Evolutionary conservation across 2,329 filamentous ascomycete species (phyloP).

Genomic region (Apiospora saccharicola): DNA sequence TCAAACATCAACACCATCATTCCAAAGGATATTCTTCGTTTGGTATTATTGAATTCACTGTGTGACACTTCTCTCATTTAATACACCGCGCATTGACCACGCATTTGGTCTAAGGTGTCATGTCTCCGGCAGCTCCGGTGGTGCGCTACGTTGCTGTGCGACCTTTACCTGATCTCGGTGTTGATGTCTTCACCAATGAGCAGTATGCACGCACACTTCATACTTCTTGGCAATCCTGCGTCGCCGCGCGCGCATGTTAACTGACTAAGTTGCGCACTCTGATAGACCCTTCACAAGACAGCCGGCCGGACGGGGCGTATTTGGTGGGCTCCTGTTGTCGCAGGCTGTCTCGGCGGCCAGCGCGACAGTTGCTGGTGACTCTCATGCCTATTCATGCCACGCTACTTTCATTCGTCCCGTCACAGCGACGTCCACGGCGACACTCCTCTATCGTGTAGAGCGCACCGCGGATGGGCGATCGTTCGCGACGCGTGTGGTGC

Average conservation of each 20-base stretch:
- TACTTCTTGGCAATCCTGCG: rapidly evolving
- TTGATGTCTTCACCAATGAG: background rate
- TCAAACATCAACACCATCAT: too few species aligned
- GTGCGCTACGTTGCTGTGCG: background rate
- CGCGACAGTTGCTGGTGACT: constrained; percentile 14
- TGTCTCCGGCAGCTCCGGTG: background rate
- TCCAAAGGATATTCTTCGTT: too few species aligned
- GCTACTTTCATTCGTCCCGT: constrained; percentile 18
- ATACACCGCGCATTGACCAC: too few species aligned
- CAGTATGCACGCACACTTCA: background rate
- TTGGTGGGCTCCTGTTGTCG: constrained; percentile 25
- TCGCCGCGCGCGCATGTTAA: background rate
- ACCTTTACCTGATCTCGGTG: background rate
- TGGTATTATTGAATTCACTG: too few species aligned
- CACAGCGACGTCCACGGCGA: background rate
- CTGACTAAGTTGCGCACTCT: background rate
- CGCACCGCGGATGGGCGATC: constrained; percentile 24
- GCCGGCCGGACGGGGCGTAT: constrained; percentile 17
- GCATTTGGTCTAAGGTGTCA: background rate
- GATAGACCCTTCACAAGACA: background rate
- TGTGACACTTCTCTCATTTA: too few species aligned
- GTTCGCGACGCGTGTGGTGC: constrained; percentile 23
- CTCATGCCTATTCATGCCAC: constrained; percentile 24
- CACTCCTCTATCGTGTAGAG: constrained; percentile 21
- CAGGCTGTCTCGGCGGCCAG: constrained; percentile 25